Conservation (phyloP, 805 yeast species). For the Barnettozyma botsteinii region DNA sequence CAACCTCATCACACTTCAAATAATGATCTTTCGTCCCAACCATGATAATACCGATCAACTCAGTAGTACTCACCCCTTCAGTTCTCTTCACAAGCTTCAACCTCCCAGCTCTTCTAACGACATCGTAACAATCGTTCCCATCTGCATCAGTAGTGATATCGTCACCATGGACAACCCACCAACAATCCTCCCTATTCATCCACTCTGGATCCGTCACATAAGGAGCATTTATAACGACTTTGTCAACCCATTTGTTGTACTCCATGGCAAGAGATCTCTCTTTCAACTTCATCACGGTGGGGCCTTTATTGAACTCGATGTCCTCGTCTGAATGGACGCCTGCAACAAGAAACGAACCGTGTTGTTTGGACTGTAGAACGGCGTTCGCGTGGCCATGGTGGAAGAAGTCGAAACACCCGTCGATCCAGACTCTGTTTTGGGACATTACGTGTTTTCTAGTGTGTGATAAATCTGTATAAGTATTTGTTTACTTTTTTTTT, state of each 20-base stretch:
- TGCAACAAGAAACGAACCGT: conserved; percentile 69
- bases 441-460: neutral
- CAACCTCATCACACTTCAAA: neutral
- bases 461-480: neutral
- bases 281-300: conserved; percentile 79
- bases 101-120: conserved; percentile 76
- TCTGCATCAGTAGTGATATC: conserved; percentile 95
- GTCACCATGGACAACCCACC: conserved; percentile 97
- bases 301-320: conserved; percentile 79
- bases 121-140: conserved; percentile 89
- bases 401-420: conserved; percentile 96
- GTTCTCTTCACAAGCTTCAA: conserved; percentile 91
- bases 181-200: conserved; percentile 69
- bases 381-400: conserved; percentile 99
- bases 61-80: conserved; percentile 91
- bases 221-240: conserved; percentile 73
- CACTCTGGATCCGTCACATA: conserved; percentile 79
- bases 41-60: conserved; percentile 85
- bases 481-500: neutral
- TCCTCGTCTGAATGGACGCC: conserved; percentile 94
- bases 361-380: conserved; percentile 82
- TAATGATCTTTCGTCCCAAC: conserved; percentile 17
- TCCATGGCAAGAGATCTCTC: conserved; percentile 84
- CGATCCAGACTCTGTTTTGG: conserved; percentile 70
- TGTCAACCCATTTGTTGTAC: conserved; percentile 85